Conservation (phyloP, 2,329 filamentous ascomycete species). For the Daldinia sp. region DNA sequence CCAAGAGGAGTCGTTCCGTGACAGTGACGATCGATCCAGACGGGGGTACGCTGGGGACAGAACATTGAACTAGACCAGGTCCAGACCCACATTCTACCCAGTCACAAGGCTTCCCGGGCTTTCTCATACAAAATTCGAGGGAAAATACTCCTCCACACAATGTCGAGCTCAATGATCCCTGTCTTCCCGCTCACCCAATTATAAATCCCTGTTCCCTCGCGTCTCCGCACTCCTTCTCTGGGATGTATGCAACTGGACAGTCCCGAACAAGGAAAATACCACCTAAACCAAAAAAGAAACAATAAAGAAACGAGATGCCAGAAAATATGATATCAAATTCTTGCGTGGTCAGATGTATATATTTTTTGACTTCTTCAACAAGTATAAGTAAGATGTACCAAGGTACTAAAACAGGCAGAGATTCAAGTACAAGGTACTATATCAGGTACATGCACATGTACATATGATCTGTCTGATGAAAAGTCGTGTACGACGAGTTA, state of each 20-base stretch:
- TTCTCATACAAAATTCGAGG: constrained; percentile 29
- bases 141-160: constrained; percentile 38
- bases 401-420: too few species aligned
- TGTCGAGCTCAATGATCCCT: constrained; percentile 34
- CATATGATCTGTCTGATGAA: constrained; percentile 4
- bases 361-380: background rate
- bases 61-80: constrained; percentile 19
- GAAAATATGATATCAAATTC: background rate
- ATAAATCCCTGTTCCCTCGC: constrained; percentile 34
- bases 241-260: constrained; percentile 11
- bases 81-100: constrained; percentile 35
- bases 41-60: constrained; percentile 26
- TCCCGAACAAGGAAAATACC: constrained; percentile 28
- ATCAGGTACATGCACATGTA: background rate
- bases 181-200: constrained; percentile 40
- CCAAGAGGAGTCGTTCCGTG: constrained; percentile 38
- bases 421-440: too few species aligned
- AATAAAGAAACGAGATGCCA: background rate
- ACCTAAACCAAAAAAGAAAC: constrained; percentile 24
- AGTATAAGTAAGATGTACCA: background rate
- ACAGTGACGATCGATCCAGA: constrained; percentile 44
- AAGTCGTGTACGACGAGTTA: constrained; percentile 8
- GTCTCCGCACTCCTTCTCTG: constrained; percentile 35
- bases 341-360: background rate
- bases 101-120: constrained; percentile 27